Percentiles rank a stretch among this genome's conserved stretches.
Conservation (phyloP, 345 rosid species). For the Ricinus communis region DNA sequence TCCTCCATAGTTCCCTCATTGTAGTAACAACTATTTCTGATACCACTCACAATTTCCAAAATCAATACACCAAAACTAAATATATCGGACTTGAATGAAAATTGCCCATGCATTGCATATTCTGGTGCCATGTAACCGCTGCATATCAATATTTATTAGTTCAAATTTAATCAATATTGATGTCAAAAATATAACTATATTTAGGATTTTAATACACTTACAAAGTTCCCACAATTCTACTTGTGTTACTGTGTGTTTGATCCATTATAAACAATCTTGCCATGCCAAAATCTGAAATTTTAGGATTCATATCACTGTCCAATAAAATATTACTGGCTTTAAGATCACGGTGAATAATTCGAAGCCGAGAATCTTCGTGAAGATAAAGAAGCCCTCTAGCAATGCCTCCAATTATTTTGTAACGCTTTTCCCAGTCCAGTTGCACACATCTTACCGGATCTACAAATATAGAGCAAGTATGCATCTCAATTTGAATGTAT, state of each 20-base stretch:
- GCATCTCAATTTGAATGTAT: neutral
- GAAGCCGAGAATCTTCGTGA: conserved; percentile 11
- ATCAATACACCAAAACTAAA: conserved; percentile 6
- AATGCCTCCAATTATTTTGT: conserved; percentile 9
- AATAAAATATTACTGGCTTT: conserved; percentile 15
- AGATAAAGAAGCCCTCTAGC: conserved; percentile 19
- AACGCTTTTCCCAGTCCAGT: conserved; percentile 6
- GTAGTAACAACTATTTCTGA: conserved; percentile 28
- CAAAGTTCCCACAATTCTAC: conserved; percentile 14
- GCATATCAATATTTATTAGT: neutral
- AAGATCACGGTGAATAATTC: conserved; percentile 12
- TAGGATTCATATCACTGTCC: conserved; percentile 2
- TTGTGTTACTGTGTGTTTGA: conserved; percentile 9
- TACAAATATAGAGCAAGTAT: neutral
- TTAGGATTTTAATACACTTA: neutral
- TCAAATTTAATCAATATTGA: neutral
- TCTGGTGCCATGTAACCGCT: conserved; percentile 14
- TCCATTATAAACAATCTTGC: conserved; percentile 9
- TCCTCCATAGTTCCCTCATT: conserved; percentile 19
- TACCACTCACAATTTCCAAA: conserved; percentile 42
- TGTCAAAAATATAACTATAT: neutral
- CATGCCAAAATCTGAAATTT: conserved; percentile 16
- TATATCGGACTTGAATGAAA: conserved; percentile 2
- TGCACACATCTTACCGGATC: neutral
- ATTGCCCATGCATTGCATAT: conserved; percentile 18